These are phyloP conservation scores for Helicostylum pulchrum DNA, from an alignment of 192 early-diverging fungal genomes.

Conservation along the genomic window DNA sequence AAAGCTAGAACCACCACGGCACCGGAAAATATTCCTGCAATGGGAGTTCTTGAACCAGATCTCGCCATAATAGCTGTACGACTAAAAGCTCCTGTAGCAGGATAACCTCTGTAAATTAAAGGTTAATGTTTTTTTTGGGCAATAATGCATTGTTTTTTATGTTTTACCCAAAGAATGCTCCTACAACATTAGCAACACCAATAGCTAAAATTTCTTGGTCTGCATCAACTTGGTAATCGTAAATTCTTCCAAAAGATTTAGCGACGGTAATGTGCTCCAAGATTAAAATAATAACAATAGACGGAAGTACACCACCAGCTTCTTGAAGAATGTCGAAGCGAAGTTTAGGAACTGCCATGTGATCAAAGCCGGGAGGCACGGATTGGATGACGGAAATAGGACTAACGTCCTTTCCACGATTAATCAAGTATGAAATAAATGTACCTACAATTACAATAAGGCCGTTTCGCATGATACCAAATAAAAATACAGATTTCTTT, in stretches of 20 bases:
- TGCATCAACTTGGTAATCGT: constrained; percentile 72
- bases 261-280: constrained; percentile 89
- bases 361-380: constrained; percentile 73
- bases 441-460: constrained; percentile 74
- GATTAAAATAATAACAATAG: constrained; percentile 71
- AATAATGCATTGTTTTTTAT: constrained; percentile 6
- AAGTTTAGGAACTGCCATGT: constrained; percentile 53
- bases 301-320: constrained; percentile 51
- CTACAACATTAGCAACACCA: constrained; percentile 79
- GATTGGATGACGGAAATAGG: constrained; percentile 63
- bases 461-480: constrained; percentile 69
- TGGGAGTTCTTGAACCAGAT: constrained; percentile 76
- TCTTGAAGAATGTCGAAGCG: constrained; percentile 49
- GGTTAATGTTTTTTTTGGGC: not conserved
- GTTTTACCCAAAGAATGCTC: constrained; percentile 76
- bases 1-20: constrained; percentile 71
- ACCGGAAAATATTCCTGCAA: constrained; percentile 73
- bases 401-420: constrained; percentile 28
- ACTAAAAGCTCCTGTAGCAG: constrained; percentile 91
- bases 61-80: constrained; percentile 82
- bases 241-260: constrained; percentile 83
- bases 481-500: constrained; percentile 55
- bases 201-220: constrained; percentile 91
- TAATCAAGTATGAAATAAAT: constrained; percentile 61
- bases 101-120: constrained; percentile 59